Conservation (phyloP, 176 grass and related monocot species). For the Luzula sylvatica region DNA sequence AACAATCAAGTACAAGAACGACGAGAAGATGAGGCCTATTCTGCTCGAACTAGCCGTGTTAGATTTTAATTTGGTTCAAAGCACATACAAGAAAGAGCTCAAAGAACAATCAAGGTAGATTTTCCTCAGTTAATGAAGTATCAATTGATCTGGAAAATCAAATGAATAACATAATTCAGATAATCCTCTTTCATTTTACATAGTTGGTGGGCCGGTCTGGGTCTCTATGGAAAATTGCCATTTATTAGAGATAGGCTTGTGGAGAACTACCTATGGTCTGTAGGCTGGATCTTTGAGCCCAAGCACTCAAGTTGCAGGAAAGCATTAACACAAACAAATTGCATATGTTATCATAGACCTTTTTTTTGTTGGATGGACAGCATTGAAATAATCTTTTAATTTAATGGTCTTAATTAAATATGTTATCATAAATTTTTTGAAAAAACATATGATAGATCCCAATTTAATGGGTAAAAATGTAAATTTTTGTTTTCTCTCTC, state of each 20-base stretch:
- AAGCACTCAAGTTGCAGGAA: neutral
- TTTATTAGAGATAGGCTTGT: conserved; percentile 20
- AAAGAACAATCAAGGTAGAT: conserved; percentile 18
- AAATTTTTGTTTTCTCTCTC: too few species aligned
- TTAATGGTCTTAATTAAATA: too few species aligned
- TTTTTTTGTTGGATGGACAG: too few species aligned
- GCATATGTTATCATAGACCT: too few species aligned
- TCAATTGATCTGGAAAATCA: too few species aligned
- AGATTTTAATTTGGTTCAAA: conserved; percentile 31
- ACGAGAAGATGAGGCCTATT: neutral
- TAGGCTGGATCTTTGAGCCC: conserved; percentile 15
- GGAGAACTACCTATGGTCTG: conserved; percentile 11
- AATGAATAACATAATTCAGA: too few species aligned
- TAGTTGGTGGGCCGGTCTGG: conserved; percentile 22
- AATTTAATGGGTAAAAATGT: too few species aligned
- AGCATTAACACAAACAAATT: conserved; percentile 3
- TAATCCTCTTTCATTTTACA: neutral
- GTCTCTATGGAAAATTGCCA: neutral
- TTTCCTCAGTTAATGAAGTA: neutral
- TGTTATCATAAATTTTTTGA: too few species aligned
- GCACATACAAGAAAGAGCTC: too few species aligned
- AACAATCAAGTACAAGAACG: conserved; percentile 8
- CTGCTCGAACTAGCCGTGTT: conserved; percentile 22
- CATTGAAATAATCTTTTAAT: too few species aligned
- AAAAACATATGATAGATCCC: too few species aligned